Evolutionary conservation across 164 flowering plant species (phyloP).

Genomic region (Amborella trichopoda): DNA sequence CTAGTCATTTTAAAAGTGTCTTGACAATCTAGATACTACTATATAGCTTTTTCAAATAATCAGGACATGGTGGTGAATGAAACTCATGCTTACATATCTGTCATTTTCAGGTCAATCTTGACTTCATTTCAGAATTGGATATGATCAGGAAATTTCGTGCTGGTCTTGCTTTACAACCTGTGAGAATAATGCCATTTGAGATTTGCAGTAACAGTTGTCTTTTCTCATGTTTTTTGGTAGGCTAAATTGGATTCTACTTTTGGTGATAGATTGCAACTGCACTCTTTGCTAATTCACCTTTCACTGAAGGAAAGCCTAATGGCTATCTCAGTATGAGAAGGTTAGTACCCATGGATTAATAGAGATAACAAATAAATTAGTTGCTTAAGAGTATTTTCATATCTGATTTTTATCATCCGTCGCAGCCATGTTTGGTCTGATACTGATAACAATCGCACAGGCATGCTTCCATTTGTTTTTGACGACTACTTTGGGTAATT

Average conservation of each 20-base stretch:
- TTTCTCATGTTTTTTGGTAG: no score
- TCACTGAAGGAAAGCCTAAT: slow-evolving; percentile 95
- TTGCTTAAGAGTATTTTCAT: neutral
- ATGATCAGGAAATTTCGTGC: slow-evolving; percentile 96
- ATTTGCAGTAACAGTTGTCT: no score
- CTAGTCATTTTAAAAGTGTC: no score
- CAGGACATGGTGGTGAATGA: no score
- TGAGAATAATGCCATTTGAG: no score
- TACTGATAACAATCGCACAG: slow-evolving; percentile 84
- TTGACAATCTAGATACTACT: no score
- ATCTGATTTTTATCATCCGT: neutral
- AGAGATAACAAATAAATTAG: neutral
- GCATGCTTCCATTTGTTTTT: slow-evolving; percentile 99
- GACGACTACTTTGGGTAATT: slow-evolving; percentile 92
- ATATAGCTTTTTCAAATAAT: no score
- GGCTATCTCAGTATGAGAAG: slow-evolving; percentile 98
- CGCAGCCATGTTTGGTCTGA: slow-evolving; percentile 93
- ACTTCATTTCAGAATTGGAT: slow-evolving; percentile 89
- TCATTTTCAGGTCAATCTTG: slow-evolving; percentile 98
- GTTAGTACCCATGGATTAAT: slow-evolving; percentile 19
- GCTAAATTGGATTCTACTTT: neutral
- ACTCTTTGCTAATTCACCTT: slow-evolving; percentile 96
- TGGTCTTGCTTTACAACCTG: slow-evolving; percentile 97
- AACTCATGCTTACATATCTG: no score
- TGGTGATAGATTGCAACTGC: slow-evolving; percentile 86